A percentile compares a stretch with the other conserved stretches of the same genome.
phyloP scores from a whole-genome alignment of 257 asterid genomes.

The Primulina eburnea region DNA sequence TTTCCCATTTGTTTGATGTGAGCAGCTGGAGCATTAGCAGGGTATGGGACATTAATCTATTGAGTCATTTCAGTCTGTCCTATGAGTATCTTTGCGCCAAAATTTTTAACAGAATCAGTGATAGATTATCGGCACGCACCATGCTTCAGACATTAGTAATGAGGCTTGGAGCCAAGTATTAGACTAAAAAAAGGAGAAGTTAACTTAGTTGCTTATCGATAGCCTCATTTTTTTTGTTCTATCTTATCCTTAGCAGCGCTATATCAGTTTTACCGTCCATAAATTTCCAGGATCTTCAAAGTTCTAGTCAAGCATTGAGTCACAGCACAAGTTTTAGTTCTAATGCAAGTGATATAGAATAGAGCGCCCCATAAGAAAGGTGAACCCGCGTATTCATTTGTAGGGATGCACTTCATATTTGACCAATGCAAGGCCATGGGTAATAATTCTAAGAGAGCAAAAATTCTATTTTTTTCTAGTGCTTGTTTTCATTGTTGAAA shows the following conservation, averaged over 20 bases:
- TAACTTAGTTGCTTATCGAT: slow-evolving; percentile 23
- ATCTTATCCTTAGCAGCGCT: slow-evolving; percentile 11
- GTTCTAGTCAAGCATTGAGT: slow-evolving; percentile 62
- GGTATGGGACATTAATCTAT: slow-evolving; percentile 44
- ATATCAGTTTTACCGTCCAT: slow-evolving; percentile 14
- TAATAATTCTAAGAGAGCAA: slow-evolving; percentile 32
- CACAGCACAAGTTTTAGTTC: slow-evolving; percentile 69
- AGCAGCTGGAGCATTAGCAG: slow-evolving; percentile 69
- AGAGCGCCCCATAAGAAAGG: slow-evolving; percentile 64
- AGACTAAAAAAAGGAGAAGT: slow-evolving; percentile 17
- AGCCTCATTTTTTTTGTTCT: slow-evolving; percentile 17
- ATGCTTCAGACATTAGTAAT: background rate
- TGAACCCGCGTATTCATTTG: slow-evolving; percentile 97
- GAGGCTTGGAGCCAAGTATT: slow-evolving; percentile 12
- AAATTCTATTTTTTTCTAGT: slow-evolving; percentile 21
- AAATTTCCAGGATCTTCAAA: slow-evolving; percentile 53
- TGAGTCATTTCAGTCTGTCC: slow-evolving; percentile 19
- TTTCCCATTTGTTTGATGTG: slow-evolving; percentile 52
- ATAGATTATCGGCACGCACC: slow-evolving; percentile 14
- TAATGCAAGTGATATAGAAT: slow-evolving; percentile 58
- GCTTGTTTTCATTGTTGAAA: background rate
- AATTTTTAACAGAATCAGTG: slow-evolving; percentile 12
- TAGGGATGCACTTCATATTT: slow-evolving; percentile 98
- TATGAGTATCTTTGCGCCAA: slow-evolving; percentile 14
- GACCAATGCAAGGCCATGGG: slow-evolving; percentile 99